Evolutionary conservation across 805 yeast species (phyloP).

Genomic region (Hanseniaspora singularis): DNA sequence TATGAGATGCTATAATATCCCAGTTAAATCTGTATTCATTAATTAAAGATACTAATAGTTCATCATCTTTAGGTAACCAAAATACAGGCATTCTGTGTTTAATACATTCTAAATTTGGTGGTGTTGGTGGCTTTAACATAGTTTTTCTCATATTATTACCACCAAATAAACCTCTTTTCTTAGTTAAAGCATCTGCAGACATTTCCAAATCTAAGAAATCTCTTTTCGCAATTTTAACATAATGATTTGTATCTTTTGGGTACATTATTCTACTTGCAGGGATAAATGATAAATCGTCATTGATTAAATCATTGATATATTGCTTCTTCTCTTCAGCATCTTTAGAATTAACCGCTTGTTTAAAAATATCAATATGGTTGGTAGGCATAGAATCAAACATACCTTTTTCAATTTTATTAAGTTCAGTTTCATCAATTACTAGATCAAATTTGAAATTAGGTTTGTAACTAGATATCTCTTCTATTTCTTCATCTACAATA

Average conservation of each 20-base stretch:
- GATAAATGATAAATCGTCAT: conserved; percentile 29
- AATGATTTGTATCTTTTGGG: conserved; percentile 52
- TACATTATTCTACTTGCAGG: conserved; percentile 57
- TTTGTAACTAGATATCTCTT: conserved; percentile 18
- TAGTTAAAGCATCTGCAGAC: conserved; percentile 27
- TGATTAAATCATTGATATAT: conserved; percentile 20
- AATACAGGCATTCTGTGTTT: conserved; percentile 82
- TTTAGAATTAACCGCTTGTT: too few relatives aligned
- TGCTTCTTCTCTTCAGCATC: conserved; percentile 19
- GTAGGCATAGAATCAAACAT: conserved; percentile 29
- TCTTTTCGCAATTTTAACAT: conserved; percentile 45
- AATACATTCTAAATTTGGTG: conserved; percentile 72
- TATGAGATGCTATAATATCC: conserved; percentile 77
- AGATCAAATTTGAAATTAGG: conserved; percentile 27
- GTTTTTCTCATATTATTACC: conserved; percentile 42
- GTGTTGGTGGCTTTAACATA: conserved; percentile 74
- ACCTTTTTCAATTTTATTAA: conserved; percentile 28
- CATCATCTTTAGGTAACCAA: conserved; percentile 94
- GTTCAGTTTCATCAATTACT: conserved; percentile 23
- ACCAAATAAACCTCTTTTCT: conserved; percentile 35
- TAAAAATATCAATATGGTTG: too few relatives aligned
- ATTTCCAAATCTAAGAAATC: conserved; percentile 36
- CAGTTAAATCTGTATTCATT: conserved; percentile 85
- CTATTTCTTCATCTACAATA: conserved; percentile 11
- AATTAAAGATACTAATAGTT: conserved; percentile 61